Base-by-base conservation (phyloP, 1,284 basidiomycete genomes). In the Lignosus rhinocerotis region DNA sequence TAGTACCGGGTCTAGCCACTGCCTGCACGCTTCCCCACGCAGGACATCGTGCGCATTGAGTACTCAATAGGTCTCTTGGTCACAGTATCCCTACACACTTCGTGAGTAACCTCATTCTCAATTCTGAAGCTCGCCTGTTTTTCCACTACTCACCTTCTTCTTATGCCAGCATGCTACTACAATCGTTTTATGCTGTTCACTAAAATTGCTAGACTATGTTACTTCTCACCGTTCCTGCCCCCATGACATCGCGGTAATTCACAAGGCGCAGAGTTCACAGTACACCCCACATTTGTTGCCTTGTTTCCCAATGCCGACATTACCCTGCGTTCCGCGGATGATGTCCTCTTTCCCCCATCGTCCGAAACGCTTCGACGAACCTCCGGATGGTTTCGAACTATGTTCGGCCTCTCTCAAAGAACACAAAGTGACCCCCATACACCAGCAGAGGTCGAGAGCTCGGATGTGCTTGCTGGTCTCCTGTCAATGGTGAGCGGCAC, bases 401-500 rank as follows among this genome's bases (percentile, higher is more conserved):
- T 85, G 70, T 79, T 85, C 61, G 76, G 75, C 19, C 72, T 86
- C 6, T 83, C 85, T 0, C 80, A 80, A 67, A 67, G 49, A 10
- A 6, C 64, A 4, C 43, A 25, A 11, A 11, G 43, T 30, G 10
- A 42, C 39, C 25, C 25, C 25, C 25, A 25, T 25, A 9, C n/a
- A 10, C 7, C 4, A 2, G 43, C 21, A 45, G 78, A 80, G 53
- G 77, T 80, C 51, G 86, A 87, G 63, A 77, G 78, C 44, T 69
- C 78, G 3, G 63, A 73, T 41, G 78, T 79, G 2, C 75, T 88
- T 44, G 79, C 83, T 56, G 69, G 73, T 10, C 69, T 87, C 7
- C 75, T 88, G 9, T 77, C 79, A 59, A 81, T 86, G 77, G 72
- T 81, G n/a, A 81, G 78, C 53, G 83, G 84, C 10, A 72, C 83